Percentiles rank a stretch among this genome's conserved stretches.
Evolutionary conservation across 352 stramenopile genomes (phyloP).

Genomic region (Phytophthora pisi): DNA sequence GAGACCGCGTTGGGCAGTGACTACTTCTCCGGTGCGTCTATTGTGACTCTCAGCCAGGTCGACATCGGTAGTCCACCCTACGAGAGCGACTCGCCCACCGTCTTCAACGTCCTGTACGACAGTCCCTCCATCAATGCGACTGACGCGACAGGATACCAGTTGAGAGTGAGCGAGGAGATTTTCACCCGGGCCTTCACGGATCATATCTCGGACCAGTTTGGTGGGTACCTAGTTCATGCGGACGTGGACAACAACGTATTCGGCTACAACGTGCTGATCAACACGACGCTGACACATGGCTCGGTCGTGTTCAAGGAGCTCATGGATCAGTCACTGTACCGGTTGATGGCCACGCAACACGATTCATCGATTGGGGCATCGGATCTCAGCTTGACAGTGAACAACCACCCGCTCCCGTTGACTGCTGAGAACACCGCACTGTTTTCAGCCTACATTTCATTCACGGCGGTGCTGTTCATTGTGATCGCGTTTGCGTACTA

Average conservation of each 20-base stretch:
- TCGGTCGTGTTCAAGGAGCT: conserved; percentile 55
- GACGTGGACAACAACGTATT: conserved; percentile 39
- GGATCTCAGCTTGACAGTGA: conserved; percentile 40
- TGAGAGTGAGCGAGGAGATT: conserved; percentile 41
- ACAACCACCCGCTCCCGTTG: conserved; percentile 54
- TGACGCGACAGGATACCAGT: conserved; percentile 34
- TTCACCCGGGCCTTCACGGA: conserved; percentile 44
- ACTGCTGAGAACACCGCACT: conserved; percentile 47
- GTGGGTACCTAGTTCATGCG: conserved; percentile 41
- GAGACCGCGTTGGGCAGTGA: conserved; percentile 23
- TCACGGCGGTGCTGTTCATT: conserved; percentile 74
- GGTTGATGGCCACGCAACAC: conserved; percentile 29
- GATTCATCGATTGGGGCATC: conserved; percentile 18
- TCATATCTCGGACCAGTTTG: conserved; percentile 45
- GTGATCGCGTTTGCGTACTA: conserved; percentile 91
- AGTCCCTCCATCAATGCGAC: conserved; percentile 35
- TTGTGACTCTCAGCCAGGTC: conserved; percentile 15
- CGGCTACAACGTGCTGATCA: conserved; percentile 52
- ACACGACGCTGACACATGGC: conserved; percentile 53
- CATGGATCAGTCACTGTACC: conserved; percentile 56
- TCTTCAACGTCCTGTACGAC: conserved; percentile 46
- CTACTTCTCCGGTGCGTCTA: conserved; percentile 32
- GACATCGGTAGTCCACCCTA: conserved; percentile 28
- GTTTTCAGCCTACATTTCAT: conserved; percentile 46
- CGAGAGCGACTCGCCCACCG: conserved; percentile 41